Conservation (phyloP, 2,329 filamentous ascomycete genomes). For the Torrubiella hemipterigena region DNA sequence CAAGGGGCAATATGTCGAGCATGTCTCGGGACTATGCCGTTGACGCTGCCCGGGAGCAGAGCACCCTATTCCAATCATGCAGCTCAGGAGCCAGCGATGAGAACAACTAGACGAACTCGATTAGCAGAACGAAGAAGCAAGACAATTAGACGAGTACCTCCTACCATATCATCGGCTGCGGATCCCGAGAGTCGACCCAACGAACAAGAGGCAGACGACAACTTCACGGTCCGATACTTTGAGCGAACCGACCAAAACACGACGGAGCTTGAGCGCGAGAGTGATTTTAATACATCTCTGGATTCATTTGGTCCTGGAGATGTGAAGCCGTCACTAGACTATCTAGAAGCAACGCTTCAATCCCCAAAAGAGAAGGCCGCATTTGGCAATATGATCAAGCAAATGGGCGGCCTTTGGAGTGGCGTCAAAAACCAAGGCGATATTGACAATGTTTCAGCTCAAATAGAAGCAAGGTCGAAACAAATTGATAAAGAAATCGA, state of each 20-base stretch:
- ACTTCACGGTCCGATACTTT: constrained; percentile 31
- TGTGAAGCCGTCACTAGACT: constrained; percentile 21
- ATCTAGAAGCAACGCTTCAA: constrained; percentile 24
- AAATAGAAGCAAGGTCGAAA: constrained; percentile 20
- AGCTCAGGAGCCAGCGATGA: too few species aligned
- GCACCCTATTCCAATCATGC: too few species aligned
- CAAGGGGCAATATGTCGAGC: constrained; percentile 24
- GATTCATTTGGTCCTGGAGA: constrained; percentile 21
- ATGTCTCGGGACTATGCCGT: constrained; percentile 20
- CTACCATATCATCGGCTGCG: too few species aligned
- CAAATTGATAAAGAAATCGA: constrained; percentile 23
- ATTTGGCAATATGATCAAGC: constrained; percentile 21
- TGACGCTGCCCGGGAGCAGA: too few species aligned
- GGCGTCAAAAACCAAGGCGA: background rate
- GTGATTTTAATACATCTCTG: constrained; percentile 28
- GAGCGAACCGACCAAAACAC: constrained; percentile 29
- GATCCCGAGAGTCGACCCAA: too few species aligned
- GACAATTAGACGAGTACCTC: constrained; percentile 1
- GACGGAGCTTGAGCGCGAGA: constrained; percentile 23
- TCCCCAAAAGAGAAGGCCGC: constrained; percentile 20
- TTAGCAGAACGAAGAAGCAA: constrained; percentile 9
- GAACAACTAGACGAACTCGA: too few species aligned
- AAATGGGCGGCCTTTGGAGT: constrained; percentile 16
- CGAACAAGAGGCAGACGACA: background rate
- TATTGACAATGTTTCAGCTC: constrained; percentile 17